Conservation (phyloP, 768 basidiomycete genomes). For the Suillus spraguei region DNA sequence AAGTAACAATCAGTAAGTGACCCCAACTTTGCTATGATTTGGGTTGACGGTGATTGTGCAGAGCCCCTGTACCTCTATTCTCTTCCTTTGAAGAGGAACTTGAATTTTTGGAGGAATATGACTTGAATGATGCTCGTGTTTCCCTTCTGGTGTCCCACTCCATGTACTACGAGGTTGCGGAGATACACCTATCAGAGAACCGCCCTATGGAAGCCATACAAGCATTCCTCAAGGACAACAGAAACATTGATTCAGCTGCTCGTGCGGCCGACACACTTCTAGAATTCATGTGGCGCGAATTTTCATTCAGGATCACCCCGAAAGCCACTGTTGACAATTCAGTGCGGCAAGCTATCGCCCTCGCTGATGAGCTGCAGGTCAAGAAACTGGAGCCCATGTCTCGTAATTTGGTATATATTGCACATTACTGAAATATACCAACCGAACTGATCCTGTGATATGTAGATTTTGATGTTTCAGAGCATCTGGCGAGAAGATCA, state of each 20-base stretch:
- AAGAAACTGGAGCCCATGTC: constrained; percentile 14
- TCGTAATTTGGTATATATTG: constrained; percentile 16
- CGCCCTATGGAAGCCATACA: constrained; percentile 48
- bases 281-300: constrained; percentile 46
- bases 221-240: constrained; percentile 42
- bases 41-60: constrained; percentile 24
- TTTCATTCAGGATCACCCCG: constrained; percentile 41
- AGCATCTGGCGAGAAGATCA: constrained; percentile 31
- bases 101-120: constrained; percentile 57
- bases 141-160: constrained; percentile 45
- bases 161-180: constrained; percentile 51
- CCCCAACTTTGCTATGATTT: neutral
- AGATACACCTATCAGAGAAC: constrained; percentile 52
- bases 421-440: constrained; percentile 14
- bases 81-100: constrained; percentile 50
- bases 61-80: constrained; percentile 53
- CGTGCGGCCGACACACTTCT: constrained; percentile 43
- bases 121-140: constrained; percentile 50
- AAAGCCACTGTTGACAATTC: constrained; percentile 9
- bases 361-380: constrained; percentile 21
- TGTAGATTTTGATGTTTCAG: constrained; percentile 38
- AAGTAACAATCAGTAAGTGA: constrained; percentile 29
- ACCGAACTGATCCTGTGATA: constrained; percentile 12
- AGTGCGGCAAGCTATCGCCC: constrained; percentile 26
- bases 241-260: constrained; percentile 27